Evolutionary conservation across 192 early-diverging fungal species (phyloP).

Genomic region (Coemansia sp.): DNA sequence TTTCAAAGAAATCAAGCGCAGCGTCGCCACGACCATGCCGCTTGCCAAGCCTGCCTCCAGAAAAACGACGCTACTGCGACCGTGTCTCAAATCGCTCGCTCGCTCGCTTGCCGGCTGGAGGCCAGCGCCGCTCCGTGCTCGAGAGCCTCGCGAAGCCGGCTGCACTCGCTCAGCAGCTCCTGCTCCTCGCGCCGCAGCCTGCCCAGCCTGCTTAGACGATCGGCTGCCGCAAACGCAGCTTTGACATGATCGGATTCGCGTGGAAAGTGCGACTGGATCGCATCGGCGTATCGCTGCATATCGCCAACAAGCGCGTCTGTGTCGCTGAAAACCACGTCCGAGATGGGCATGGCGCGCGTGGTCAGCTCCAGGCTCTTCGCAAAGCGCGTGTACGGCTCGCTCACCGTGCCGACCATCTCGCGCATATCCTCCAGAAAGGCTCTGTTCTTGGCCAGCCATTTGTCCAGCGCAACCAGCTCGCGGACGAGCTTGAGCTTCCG

Average conservation of each 20-base stretch:
- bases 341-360: constrained; percentile 42
- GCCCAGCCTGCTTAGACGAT: constrained; percentile 16
- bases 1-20: not conserved
- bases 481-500: constrained; percentile 42
- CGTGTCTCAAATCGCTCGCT: not conserved
- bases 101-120: constrained; percentile 14
- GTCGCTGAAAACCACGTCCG: constrained; percentile 24
- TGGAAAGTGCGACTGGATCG: constrained; percentile 18
- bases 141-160: constrained; percentile 27
- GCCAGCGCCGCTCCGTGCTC: constrained; percentile 30
- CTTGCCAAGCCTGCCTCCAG: not conserved
- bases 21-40: not conserved
- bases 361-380: constrained; percentile 19
- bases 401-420: constrained; percentile 12
- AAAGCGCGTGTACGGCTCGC: constrained; percentile 21
- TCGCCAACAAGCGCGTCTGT: constrained; percentile 26
- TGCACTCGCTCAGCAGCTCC: constrained; percentile 39
- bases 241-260: not conserved
- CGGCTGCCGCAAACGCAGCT: constrained; percentile 12
- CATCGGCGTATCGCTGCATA: constrained; percentile 22
- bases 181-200: constrained; percentile 18
- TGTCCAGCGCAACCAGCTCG: constrained; percentile 25
- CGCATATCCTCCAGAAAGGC: constrained; percentile 17
- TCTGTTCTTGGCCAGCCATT: constrained; percentile 29
- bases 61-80: not conserved